Conservation (phyloP, 768 basidiomycete species). For the Tricholoma terreum region DNA sequence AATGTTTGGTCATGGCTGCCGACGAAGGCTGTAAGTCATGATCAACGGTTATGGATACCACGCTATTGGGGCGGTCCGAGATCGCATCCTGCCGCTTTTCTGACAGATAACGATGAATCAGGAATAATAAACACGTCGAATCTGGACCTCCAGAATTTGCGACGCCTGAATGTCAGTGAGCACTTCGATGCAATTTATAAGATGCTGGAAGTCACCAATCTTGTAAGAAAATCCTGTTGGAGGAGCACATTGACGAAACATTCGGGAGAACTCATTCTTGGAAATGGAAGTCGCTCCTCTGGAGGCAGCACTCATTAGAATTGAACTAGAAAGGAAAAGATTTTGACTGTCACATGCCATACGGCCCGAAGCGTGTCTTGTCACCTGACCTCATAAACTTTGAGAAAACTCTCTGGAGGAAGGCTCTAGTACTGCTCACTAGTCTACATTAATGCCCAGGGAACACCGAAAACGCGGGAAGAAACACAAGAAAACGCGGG, state of each 20-base stretch:
- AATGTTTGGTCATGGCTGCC: slow-evolving; percentile 49
- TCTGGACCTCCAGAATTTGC: slow-evolving; percentile 84
- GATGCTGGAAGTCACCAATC: slow-evolving; percentile 37
- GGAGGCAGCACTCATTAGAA: not conserved
- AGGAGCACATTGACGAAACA: slow-evolving; percentile 46
- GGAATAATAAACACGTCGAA: slow-evolving; percentile 74
- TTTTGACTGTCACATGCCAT: not conserved
- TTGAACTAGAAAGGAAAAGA: no score
- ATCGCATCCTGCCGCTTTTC: slow-evolving; percentile 10
- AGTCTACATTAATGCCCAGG: not conserved
- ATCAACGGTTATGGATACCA: slow-evolving; percentile 63
- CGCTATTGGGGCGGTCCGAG: slow-evolving; percentile 14
- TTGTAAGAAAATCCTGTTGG: slow-evolving; percentile 45
- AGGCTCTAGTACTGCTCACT: not conserved
- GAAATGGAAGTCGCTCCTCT: slow-evolving; percentile 33
- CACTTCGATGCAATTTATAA: not conserved
- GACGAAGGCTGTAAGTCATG: slow-evolving; percentile 68
- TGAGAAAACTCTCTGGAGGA: not conserved
- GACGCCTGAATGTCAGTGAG: slow-evolving; percentile 43
- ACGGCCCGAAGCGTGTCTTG: not conserved
- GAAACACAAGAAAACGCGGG: slow-evolving; percentile 2
- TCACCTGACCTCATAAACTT: not conserved
- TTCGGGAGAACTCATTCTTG: slow-evolving; percentile 45
- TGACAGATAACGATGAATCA: slow-evolving; percentile 48
- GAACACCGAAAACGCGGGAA: slow-evolving; percentile 5